Conservation (phyloP, 2,329 filamentous ascomycete genomes). For the Calcarisporium arbuscula region DNA sequence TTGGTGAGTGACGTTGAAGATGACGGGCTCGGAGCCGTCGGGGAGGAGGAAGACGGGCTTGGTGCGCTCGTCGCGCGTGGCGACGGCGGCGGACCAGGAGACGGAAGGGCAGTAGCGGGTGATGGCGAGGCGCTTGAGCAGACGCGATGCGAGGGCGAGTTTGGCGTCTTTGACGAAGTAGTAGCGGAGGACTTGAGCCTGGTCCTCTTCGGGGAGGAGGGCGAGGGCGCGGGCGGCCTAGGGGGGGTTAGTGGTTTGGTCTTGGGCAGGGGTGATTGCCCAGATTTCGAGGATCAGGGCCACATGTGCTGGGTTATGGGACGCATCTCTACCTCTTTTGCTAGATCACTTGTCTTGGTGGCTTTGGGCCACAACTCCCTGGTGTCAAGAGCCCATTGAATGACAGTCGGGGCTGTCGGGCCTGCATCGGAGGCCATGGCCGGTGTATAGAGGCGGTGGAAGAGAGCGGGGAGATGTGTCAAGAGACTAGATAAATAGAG, state of each 20-base stretch:
- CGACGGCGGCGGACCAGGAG: constrained; percentile 52
- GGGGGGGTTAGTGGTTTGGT: constrained; percentile 1
- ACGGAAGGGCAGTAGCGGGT: constrained; percentile 49
- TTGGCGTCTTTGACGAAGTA: constrained; percentile 66
- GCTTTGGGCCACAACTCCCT: constrained; percentile 50
- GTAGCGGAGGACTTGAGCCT: constrained; percentile 50
- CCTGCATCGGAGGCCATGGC: no score
- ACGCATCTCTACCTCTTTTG: constrained; percentile 28
- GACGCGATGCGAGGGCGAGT: constrained; percentile 64
- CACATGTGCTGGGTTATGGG: no score
- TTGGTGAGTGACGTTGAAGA: constrained; percentile 76
- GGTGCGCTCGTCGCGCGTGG: constrained; percentile 48
- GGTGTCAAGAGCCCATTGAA: constrained; percentile 60
- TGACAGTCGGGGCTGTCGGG: constrained; percentile 28
- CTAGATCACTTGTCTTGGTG: constrained; percentile 40
- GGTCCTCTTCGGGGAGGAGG: constrained; percentile 50
- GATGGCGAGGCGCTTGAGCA: constrained; percentile 68
- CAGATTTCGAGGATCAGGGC: no score
- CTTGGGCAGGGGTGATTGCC: neutral
- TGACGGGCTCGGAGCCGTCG: constrained; percentile 41
- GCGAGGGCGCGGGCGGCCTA: constrained; percentile 49
- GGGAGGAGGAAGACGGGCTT: constrained; percentile 49
- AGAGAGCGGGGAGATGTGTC: no score
- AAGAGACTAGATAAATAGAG: no score
- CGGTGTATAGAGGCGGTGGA: no score